A percentile compares a stretch with the other conserved stretches of the same genome.
phyloP scores from a whole-genome alignment of 2,329 filamentous ascomycete species.

The Colletotrichum cuscutae region DNA sequence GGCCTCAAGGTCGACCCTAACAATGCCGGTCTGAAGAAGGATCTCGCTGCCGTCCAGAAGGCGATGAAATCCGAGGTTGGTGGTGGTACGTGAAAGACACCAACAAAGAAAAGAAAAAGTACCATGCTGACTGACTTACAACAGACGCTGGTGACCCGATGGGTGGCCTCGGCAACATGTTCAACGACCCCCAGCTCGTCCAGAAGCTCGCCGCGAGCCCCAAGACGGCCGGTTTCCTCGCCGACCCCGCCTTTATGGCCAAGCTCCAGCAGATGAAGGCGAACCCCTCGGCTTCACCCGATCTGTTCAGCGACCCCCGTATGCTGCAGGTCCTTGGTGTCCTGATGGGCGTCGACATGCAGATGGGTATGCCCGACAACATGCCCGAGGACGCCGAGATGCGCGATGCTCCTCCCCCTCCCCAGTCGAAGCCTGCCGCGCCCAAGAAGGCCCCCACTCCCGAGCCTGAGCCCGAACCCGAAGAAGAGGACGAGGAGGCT shows the following conservation, averaged over 20 bases:
- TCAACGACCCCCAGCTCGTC: conserved; percentile 90
- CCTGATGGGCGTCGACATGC: conserved; percentile 93
- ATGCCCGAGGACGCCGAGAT: conserved; percentile 78
- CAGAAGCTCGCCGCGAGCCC: conserved; percentile 94
- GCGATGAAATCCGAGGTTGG: conserved; percentile 82
- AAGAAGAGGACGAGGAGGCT: conserved; percentile 84
- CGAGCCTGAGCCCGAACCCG: conserved; percentile 70
- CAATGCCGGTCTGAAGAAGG: conserved; percentile 93
- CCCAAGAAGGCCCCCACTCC: conserved; percentile 68
- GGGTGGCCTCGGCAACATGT: conserved; percentile 88
- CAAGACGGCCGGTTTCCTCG: conserved; percentile 86
- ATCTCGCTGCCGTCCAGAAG: conserved; percentile 84
- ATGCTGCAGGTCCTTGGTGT: conserved; percentile 96
- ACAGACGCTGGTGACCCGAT: conserved; percentile 68
- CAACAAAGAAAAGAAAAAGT: no score
- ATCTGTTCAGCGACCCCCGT: conserved; percentile 87
- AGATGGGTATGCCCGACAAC: conserved; percentile 50
- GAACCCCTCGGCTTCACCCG: conserved; percentile 82
- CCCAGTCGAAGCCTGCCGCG: conserved; percentile 54
- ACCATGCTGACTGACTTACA: conserved; percentile 23
- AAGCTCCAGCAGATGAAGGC: conserved; percentile 85
- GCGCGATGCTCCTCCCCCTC: conserved; percentile 68
- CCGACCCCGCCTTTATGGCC: conserved; percentile 87
- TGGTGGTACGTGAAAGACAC: conserved; percentile 12
- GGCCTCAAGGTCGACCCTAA: conserved; percentile 92